Evolutionary conservation across 139 green algal genomes (phyloP), one percentile per base, ranked within the genome.

Genomic region (Auxenochlorella protothecoides): DNA sequence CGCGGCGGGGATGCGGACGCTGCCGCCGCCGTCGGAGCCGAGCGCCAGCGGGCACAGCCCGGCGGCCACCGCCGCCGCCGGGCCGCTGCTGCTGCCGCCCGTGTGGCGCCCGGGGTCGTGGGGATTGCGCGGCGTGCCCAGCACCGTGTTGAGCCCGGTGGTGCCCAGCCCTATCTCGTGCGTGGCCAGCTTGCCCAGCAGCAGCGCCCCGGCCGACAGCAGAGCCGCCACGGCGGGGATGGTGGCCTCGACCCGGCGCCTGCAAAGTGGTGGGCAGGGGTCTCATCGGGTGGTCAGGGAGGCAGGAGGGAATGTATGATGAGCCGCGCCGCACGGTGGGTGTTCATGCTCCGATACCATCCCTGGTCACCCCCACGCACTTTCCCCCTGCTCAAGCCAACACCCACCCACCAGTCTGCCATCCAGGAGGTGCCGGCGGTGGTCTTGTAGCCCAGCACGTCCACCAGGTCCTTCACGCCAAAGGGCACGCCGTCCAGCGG

Each of bases 401-500:
- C 27, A 44, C 27, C 27, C 27, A 5, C 68, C 6, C 61, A 76
- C 71, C 71, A 76, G 55, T 62, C 68, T n/a, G 74, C 79, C 68
- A 93, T 63, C 70, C 88, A 92, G 53, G 68, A 65, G 0, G 88
- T 95, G 63, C 89, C 89, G 2, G 59, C 77, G n/a, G 86, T 89
- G 44, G 88, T 95, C 54, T 68, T 64, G 74, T 94, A 92, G 5
- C 83, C 80, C 53, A 83, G 51, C 1, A 81, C 88, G 73, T 94
- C 87, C 8, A 87, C 62, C 55, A 72, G 60, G 74, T 97, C 92
- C 72, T 95, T 97, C 4, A 94, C 85, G 15, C 82, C 85, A 76
- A 88, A 94, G 0, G 89, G 88, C 57, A 96, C 88, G 13, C 90
- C 90, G 60, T 96, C 90, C 64, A 96, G 74, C 9, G 86, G 56